Evolutionary conservation across 2,329 filamentous ascomycete species (phyloP), one percentile per base, ranked within the genome.

Genomic region (Colletotrichum agaves): DNA sequence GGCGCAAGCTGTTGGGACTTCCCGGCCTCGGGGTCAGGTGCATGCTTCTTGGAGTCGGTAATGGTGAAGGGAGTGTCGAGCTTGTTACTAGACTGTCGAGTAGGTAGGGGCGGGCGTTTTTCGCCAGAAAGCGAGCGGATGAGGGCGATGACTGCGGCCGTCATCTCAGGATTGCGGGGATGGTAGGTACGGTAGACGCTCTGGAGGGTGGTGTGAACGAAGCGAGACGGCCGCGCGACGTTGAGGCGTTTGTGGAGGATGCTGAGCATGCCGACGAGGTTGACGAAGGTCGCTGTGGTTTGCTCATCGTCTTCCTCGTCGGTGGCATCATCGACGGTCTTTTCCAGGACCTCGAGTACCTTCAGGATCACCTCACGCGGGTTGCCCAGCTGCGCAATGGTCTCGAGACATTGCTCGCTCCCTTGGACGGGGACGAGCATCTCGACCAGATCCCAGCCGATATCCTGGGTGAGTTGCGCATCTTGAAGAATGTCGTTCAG

Each of bases 381-480:
- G 75, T 95, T 96, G 57, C 92, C 93, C 43, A 93, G 83, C 23
- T 90, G 87, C 35, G 92, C 92, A 59, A 95, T 89, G 33, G 90
- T 91, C 75, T 91, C 87, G 15, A 95, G 83, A 75, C 92, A 94
- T 52, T 84, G 78, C 72, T 91, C 89, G n/a, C 90, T 90, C 12
- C 85, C 88, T 1, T 91, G 84, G 5, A 93, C 80, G 39, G 88
- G 84, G 23, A 94, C 83, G 4, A 96, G 85, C 74, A 93, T 87
- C 75, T 92, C 90, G 21, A 96, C 90, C 58, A 95, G 81, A 76
- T 96, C 93, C 93, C 93, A 96, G 56, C 93, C 93, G 73, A 95
- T 94, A 63, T 93, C 91, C 68, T 87, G 87, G 3, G 91, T 93
- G 63, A 94, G 82, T 65, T 87, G 83, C 10, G 84, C 82, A 82